Conservation (phyloP, 2,329 filamentous ascomycete genomes). For the Colletotrichum lini region DNA sequence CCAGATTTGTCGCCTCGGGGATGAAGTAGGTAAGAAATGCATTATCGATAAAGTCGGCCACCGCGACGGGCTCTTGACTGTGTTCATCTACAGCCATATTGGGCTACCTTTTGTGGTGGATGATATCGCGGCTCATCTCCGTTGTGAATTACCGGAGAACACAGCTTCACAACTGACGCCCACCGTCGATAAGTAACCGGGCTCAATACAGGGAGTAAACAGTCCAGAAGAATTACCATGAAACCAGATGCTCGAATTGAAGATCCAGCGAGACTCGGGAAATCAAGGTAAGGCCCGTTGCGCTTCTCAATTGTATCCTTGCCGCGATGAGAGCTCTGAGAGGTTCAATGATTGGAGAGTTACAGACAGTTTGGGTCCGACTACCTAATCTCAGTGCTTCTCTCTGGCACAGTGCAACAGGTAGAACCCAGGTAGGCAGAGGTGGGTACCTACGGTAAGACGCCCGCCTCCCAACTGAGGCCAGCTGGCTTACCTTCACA, state of each 20-base stretch:
- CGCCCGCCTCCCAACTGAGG: background rate
- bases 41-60: slow-evolving; percentile 67
- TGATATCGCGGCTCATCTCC: slow-evolving; percentile 26
- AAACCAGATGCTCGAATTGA: background rate
- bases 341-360: slow-evolving; percentile 12
- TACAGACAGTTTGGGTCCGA: slow-evolving; percentile 16
- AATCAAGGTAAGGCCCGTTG: background rate
- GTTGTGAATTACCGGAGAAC: slow-evolving; percentile 10
- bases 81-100: slow-evolving; percentile 44
- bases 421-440: background rate
- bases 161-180: slow-evolving; percentile 27
- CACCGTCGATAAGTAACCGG: background rate
- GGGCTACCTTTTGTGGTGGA: slow-evolving; percentile 38
- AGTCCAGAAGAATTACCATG: background rate
- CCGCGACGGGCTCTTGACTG: slow-evolving; percentile 44
- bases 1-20: slow-evolving; percentile 68
- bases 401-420: slow-evolving; percentile 18
- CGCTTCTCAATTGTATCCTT: background rate
- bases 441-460: no score
- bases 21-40: slow-evolving; percentile 74
- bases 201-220: background rate
- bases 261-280: no score
- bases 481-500: slow-evolving; percentile 29
- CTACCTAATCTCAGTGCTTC: slow-evolving; percentile 2
- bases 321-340: slow-evolving; percentile 13